Evolutionary conservation across 1,284 basidiomycete genomes (phyloP).

Genomic region (Sanguinoderma infundibulare): DNA sequence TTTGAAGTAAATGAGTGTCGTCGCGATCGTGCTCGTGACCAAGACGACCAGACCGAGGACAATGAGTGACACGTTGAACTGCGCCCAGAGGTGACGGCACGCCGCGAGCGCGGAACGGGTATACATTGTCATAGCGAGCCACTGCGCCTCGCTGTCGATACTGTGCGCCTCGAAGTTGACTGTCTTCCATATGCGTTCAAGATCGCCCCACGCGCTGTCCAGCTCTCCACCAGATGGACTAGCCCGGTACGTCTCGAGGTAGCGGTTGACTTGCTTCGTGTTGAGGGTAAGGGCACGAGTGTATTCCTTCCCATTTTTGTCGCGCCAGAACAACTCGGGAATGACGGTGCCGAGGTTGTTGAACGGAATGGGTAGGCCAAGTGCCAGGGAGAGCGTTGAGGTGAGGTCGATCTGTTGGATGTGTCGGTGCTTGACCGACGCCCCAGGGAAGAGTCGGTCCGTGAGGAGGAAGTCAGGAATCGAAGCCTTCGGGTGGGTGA

Average conservation of each 20-base stretch:
- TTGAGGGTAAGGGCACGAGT: slow-evolving; percentile 74
- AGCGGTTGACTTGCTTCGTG: slow-evolving; percentile 77
- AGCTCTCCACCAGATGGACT: slow-evolving; percentile 77
- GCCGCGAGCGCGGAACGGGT: slow-evolving; percentile 67
- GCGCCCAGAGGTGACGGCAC: slow-evolving; percentile 92
- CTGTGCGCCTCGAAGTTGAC: slow-evolving; percentile 24
- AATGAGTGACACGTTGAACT: slow-evolving; percentile 87
- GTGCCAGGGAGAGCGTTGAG: slow-evolving; percentile 87
- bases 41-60: slow-evolving; percentile 64
- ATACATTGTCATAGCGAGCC: slow-evolving; percentile 55
- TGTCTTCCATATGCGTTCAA: slow-evolving; percentile 54
- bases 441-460: slow-evolving; percentile 65
- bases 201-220: slow-evolving; percentile 57
- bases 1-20: slow-evolving; percentile 52
- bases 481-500: slow-evolving; percentile 39
- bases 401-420: slow-evolving; percentile 96
- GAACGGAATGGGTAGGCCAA: slow-evolving; percentile 94
- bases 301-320: slow-evolving; percentile 31
- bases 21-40: slow-evolving; percentile 48
- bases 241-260: slow-evolving; percentile 77
- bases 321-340: slow-evolving; percentile 81
- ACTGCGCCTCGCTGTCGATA: slow-evolving; percentile 33
- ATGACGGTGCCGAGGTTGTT: slow-evolving; percentile 93
- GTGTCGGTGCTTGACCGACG: slow-evolving; percentile 58
- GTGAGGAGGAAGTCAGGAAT: slow-evolving; percentile 57